Conservation (phyloP, 345 rosid species). For the Camelina neglecta region DNA sequence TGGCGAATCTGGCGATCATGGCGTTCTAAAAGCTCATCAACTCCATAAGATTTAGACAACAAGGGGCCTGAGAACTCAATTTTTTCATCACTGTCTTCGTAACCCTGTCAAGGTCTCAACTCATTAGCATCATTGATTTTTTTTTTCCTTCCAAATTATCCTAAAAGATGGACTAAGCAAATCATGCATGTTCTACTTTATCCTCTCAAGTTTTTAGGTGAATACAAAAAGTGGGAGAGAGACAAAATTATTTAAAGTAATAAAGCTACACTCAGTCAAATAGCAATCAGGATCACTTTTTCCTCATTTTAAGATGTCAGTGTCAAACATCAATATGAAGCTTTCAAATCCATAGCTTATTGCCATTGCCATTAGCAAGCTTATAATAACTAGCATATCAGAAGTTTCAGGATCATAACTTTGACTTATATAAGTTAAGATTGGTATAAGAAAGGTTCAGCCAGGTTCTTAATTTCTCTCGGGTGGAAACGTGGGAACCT, state of each 20-base stretch:
- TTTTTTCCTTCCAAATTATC: conserved; percentile 11
- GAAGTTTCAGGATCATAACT: conserved; percentile 6
- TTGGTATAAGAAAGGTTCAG: conserved; percentile 1
- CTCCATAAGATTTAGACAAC: conserved; percentile 75
- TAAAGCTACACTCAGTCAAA: conserved; percentile 31
- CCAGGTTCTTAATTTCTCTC: not conserved
- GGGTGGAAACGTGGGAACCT: not conserved
- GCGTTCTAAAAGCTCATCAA: conserved; percentile 82
- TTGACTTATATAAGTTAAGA: conserved; percentile 1
- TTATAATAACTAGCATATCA: conserved; percentile 7
- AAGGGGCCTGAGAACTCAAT: conserved; percentile 94
- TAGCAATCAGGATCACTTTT: conserved; percentile 22
- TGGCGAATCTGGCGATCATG: conserved; percentile 92
- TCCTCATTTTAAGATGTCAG: conserved; percentile 5
- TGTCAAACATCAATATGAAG: conserved; percentile 17
- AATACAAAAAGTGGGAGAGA: conserved; percentile 21
- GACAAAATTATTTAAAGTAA: conserved; percentile 27
- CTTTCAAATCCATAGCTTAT: conserved; percentile 7
- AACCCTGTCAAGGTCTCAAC: conserved; percentile 54
- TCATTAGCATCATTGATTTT: conserved; percentile 38
- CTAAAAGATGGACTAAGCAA: conserved; percentile 30
- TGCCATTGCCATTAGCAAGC: not conserved
- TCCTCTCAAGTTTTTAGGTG: conserved; percentile 16
- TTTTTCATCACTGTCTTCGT: conserved; percentile 56
- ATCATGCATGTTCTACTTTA: conserved; percentile 37